Conservation (phyloP, 2,329 filamentous ascomycete species). For the Juglanconis oblonga region DNA sequence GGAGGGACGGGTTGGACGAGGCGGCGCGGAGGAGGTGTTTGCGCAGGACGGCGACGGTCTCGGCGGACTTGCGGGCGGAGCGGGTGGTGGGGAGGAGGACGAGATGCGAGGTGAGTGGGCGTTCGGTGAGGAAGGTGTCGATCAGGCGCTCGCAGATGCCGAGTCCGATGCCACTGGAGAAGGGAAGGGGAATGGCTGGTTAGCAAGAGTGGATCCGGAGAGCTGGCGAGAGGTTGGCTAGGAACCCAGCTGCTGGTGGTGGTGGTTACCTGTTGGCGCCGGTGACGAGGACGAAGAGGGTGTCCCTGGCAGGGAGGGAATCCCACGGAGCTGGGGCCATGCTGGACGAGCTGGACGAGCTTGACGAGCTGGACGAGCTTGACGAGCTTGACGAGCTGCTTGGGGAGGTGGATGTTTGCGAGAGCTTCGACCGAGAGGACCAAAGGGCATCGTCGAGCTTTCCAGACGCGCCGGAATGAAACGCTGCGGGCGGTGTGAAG, state of each 20-base stretch:
- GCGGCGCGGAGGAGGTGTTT: constrained; percentile 55
- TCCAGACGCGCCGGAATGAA: no score
- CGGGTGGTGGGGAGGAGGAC: constrained; percentile 83
- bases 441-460: no score
- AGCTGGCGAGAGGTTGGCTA: not conserved
- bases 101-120: constrained; percentile 65
- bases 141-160: constrained; percentile 81
- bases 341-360: not conserved
- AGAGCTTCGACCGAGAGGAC: no score
- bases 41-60: constrained; percentile 65
- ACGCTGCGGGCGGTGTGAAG: no score
- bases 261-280: constrained; percentile 73
- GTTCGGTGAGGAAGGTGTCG: constrained; percentile 78
- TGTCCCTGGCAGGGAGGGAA: constrained; percentile 34
- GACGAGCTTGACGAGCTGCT: no score
- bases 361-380: no score
- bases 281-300: constrained; percentile 70
- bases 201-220: constrained; percentile 6
- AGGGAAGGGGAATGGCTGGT: not conserved
- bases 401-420: no score
- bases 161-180: constrained; percentile 77
- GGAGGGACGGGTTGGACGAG: constrained; percentile 35
- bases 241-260: no score
- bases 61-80: constrained; percentile 67
- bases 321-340: constrained; percentile 35